Conservation (phyloP, 2,329 filamentous ascomycete genomes). For the Pseudogymnoascus sp. region DNA sequence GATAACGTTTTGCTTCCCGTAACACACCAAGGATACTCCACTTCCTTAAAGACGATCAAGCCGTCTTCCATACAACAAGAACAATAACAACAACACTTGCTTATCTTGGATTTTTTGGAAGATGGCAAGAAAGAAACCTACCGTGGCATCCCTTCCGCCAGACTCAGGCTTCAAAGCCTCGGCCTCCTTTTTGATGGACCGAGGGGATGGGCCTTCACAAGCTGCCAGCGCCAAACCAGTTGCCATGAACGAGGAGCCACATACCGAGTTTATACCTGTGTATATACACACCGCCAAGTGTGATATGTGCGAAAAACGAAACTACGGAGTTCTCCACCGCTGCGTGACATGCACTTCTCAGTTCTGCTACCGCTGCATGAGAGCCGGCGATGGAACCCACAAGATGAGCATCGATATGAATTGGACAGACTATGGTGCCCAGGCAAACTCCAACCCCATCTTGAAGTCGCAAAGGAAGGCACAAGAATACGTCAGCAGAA, state of each 20-base stretch:
- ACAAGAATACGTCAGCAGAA: neutral
- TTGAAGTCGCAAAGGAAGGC: neutral
- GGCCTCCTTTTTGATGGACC: neutral
- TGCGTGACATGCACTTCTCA: neutral
- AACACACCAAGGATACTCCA: neutral
- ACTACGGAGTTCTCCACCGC: neutral
- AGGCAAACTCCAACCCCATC: neutral
- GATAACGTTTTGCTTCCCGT: neutral
- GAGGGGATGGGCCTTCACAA: neutral
- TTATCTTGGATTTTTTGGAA: neutral
- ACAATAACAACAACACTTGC: neutral
- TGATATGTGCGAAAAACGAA: conserved; percentile 1
- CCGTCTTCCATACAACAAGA: neutral
- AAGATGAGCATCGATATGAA: neutral
- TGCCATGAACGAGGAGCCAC: neutral
- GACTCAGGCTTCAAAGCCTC: neutral
- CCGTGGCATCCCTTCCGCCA: neutral
- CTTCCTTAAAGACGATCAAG: neutral
- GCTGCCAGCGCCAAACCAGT: neutral
- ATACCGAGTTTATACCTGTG: neutral
- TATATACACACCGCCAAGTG: conserved; percentile 9
- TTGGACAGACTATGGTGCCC: neutral
- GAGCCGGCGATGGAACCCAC: neutral
- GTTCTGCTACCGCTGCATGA: neutral
- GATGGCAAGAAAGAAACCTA: neutral